phyloP scores from a whole-genome alignment of 225 moss, liverwort and hornwort species.

The Bryum argenteum region DNA sequence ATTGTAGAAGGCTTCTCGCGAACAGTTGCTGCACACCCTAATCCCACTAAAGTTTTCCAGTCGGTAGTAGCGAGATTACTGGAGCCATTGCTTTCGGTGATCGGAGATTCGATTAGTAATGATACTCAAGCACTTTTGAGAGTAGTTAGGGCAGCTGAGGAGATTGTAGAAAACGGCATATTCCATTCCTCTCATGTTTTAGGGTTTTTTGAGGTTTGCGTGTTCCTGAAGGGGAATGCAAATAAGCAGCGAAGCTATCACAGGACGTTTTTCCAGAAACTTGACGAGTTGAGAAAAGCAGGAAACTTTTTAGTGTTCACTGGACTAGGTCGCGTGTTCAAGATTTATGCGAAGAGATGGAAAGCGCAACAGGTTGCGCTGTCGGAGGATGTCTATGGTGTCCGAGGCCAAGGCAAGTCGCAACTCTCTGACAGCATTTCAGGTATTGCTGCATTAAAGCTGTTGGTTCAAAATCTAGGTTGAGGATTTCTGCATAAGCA shows the following conservation, averaged over 20 bases:
- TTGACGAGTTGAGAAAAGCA: slow-evolving; percentile 56
- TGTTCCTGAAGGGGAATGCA: slow-evolving; percentile 38
- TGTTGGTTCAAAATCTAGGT: neutral
- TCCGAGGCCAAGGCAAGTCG: slow-evolving; percentile 65
- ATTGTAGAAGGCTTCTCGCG: slow-evolving; percentile 77
- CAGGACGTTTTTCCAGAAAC: slow-evolving; percentile 67
- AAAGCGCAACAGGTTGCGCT: slow-evolving; percentile 60
- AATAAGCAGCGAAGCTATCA: slow-evolving; percentile 70
- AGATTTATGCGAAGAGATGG: slow-evolving; percentile 68
- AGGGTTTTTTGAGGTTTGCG: slow-evolving; percentile 76
- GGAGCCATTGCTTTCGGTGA: slow-evolving; percentile 59
- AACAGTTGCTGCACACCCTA: slow-evolving; percentile 68
- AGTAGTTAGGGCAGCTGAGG: slow-evolving; percentile 60
- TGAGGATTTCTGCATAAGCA: neutral
- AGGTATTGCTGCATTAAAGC: slow-evolving; percentile 29
- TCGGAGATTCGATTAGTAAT: slow-evolving; percentile 42
- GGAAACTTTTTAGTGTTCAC: slow-evolving; percentile 39
- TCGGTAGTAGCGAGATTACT: slow-evolving; percentile 66
- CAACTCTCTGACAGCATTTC: slow-evolving; percentile 35
- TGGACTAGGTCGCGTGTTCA: slow-evolving; percentile 66
- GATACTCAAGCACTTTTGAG: slow-evolving; percentile 27
- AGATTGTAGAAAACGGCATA: slow-evolving; percentile 68
- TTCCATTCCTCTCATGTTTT: slow-evolving; percentile 83
- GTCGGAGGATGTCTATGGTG: slow-evolving; percentile 70
- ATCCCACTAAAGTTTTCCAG: slow-evolving; percentile 77